Evolutionary conservation across 1,139 yeast genomes (phyloP), one percentile per base, ranked within the genome.

Genomic region (Candida smagusa): DNA sequence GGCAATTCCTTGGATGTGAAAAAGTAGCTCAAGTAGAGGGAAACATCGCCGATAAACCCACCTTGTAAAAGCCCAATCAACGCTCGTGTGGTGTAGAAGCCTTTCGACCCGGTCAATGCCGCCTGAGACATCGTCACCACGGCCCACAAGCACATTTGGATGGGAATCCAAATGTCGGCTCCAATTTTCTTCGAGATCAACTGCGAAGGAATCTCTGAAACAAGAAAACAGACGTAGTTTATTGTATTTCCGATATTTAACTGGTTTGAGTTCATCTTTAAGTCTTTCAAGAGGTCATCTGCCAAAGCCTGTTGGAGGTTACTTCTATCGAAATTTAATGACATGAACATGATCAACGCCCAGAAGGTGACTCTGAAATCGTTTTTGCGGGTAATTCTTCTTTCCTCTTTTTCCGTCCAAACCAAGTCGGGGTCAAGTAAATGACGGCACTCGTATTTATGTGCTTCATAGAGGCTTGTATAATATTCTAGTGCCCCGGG

Each of bases 11-110:
- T 54, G 9, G 71, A 52, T n/a, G 74, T 77, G 55, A 69, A 78
- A 52, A 76, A 78, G 53, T 77, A 75, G 3, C 79, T 67, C 51
- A 78, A 56, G 78, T 81, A 77, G 22, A 77, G 54, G 26, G 73
- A 69, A 36, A 74, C 58, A 37, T 77, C 81, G 5, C 80, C 74
- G 33, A 77, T 74, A 43, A 78, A 77, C 0, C 83, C 83, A 33
- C 82, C 81, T 49, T 77, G 77, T 22, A 73, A 54, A 3, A 67
- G 45, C 2, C 81, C 82, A 23, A 75, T 53, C 3, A 75, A 55
- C 0, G 68, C 73, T 38, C 83, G 56, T 2, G 73, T 61, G 8
- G 58, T 56, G 31, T 61, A 63, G 44, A 72, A 76, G 0, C 60
- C 56, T 9, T 52, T 34, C 22, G 39, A 47, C 29, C 42, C 38